Percentiles rank a stretch among this genome's conserved stretches.
phyloP scores from a whole-genome alignment of 2,329 filamentous ascomycete species.

The Ceratocystiopsis sp. region DNA sequence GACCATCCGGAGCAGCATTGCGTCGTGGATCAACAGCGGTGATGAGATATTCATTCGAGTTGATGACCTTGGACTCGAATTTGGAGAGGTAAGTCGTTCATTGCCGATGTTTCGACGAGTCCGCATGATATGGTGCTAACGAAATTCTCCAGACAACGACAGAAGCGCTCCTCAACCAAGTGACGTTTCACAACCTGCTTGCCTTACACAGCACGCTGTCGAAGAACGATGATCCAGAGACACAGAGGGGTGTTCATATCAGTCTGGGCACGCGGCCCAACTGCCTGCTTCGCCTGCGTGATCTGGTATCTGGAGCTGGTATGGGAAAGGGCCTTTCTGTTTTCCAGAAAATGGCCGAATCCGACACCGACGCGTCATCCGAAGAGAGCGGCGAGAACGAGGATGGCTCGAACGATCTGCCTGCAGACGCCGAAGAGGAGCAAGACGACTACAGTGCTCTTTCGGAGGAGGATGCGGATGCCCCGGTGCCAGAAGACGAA shows the following conservation, averaged over 20 bases:
- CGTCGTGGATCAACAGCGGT: conserved; percentile 24
- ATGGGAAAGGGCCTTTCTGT: conserved; percentile 9
- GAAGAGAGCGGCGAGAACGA: conserved; percentile 7
- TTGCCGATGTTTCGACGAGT: background rate
- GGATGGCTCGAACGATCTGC: background rate
- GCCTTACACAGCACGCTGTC: conserved; percentile 10
- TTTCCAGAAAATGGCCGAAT: conserved; percentile 1
- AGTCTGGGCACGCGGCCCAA: conserved; percentile 10
- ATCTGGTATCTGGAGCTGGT: conserved; percentile 10
- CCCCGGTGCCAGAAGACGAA: no score
- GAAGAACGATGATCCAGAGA: conserved; percentile 8
- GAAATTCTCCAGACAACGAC: conserved; percentile 8
- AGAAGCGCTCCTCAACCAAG: conserved; percentile 9
- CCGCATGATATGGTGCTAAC: background rate
- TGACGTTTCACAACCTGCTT: conserved; percentile 10
- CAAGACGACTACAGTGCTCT: no score
- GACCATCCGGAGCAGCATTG: conserved; percentile 27
- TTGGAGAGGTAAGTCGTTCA: conserved; percentile 26
- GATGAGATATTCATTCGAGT: conserved; percentile 35
- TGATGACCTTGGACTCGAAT: conserved; percentile 34
- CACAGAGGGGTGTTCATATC: conserved; percentile 6
- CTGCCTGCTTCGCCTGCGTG: conserved; percentile 9
- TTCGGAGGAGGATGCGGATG: no score
- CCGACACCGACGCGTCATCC: conserved; percentile 5
- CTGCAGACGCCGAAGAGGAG: no score